Conservation (phyloP, 2,329 filamentous ascomycete species). For the Amylocarpus encephaloides region DNA sequence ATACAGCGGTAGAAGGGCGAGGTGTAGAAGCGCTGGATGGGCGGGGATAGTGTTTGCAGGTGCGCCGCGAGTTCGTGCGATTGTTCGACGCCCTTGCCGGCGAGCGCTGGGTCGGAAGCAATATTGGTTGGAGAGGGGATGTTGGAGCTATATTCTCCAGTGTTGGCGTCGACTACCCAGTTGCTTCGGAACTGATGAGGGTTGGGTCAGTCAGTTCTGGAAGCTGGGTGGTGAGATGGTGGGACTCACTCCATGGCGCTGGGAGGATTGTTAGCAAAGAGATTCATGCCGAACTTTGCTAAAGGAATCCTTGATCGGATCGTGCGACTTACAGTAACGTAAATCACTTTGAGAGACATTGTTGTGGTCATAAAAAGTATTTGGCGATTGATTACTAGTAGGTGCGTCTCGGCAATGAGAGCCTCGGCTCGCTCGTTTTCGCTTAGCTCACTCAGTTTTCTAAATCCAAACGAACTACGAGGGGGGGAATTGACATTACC, state of each 20-base stretch:
- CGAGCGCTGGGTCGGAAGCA: constrained; percentile 78
- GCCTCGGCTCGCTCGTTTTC: constrained; percentile 4
- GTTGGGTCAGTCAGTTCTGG: constrained; percentile 7
- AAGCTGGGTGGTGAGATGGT: constrained; percentile 11
- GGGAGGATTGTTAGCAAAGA: too few relatives aligned
- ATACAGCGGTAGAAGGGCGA: constrained; percentile 84
- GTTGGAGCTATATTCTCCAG: constrained; percentile 68
- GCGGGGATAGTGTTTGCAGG: constrained; percentile 55
- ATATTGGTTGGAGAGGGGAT: constrained; percentile 82
- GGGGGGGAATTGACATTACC: too few relatives aligned
- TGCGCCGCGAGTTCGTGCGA: constrained; percentile 67
- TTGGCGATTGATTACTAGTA: background rate
- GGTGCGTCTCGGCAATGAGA: constrained; percentile 26
- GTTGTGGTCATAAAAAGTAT: constrained; percentile 5
- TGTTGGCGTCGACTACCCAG: constrained; percentile 77
- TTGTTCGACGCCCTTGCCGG: constrained; percentile 80
- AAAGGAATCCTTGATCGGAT: too few relatives aligned
- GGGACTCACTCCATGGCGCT: constrained; percentile 62
- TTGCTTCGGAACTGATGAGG: constrained; percentile 71
- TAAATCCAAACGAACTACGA: too few relatives aligned
- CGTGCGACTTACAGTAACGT: constrained; percentile 42
- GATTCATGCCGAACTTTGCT: too few relatives aligned
- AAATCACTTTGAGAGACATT: constrained; percentile 57
- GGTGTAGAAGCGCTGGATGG: constrained; percentile 72
- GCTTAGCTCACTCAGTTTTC: too few relatives aligned